These are phyloP conservation scores for Hypoxylon sp. DNA, from an alignment of 2,329 filamentous ascomycete species.

Conservation along the genomic window DNA sequence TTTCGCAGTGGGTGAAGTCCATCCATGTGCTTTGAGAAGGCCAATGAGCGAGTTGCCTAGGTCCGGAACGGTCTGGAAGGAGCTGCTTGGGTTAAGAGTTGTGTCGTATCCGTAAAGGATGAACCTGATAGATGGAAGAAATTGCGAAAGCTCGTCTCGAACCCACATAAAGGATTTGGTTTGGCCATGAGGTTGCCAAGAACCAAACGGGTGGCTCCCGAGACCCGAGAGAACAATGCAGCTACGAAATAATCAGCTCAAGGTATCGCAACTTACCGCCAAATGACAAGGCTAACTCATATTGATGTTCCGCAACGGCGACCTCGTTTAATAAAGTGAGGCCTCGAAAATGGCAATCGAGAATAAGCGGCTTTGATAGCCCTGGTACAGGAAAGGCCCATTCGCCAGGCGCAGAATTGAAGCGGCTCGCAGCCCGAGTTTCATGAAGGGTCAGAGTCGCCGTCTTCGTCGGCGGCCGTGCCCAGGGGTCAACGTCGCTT, in stretches of 20 bases:
- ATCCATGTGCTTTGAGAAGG: not conserved
- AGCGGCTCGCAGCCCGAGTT: not conserved
- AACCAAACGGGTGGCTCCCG: slow-evolving; percentile 44
- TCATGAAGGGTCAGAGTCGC: not conserved
- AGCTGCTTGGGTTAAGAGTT: not conserved
- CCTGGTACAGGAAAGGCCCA: not conserved
- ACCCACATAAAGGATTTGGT: slow-evolving; percentile 40
- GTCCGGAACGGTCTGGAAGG: not conserved
- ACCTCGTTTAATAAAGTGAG: not conserved
- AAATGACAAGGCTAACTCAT: not conserved
- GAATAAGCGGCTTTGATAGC: not conserved
- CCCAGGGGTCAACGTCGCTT: not conserved
- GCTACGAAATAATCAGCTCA: slow-evolving; percentile 13
- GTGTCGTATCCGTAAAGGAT: slow-evolving; percentile 13
- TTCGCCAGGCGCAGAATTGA: not conserved
- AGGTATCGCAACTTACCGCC: not conserved
- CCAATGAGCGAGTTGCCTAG: not conserved
- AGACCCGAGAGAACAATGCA: slow-evolving; percentile 45
- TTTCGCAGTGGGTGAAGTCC: not conserved
- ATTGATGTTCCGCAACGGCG: not conserved
- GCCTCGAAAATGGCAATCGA: slow-evolving; percentile 9
- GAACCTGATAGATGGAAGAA: slow-evolving; percentile 26
- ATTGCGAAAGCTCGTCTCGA: slow-evolving; percentile 35
- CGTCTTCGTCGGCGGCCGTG: not conserved
- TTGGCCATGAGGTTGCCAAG: slow-evolving; percentile 41